Evolutionary conservation across 1,139 yeast genomes (phyloP), one percentile per base, ranked within the genome.

Genomic region (Candida sanyaensis): DNA sequence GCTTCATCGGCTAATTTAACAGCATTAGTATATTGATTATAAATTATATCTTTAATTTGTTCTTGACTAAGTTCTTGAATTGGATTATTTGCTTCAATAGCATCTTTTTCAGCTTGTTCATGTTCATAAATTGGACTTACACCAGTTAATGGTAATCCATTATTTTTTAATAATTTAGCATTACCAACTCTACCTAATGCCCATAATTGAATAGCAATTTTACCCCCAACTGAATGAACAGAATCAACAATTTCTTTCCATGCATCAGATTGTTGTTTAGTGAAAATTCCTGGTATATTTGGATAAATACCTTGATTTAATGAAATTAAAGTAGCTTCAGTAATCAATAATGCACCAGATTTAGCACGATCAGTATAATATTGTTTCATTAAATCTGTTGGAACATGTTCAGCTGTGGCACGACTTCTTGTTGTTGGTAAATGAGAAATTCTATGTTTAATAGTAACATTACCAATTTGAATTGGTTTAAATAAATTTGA

Each of bases 351-450:
- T 1, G 84, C 69, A 6, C 89, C 89, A 47, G 64, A 57, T 43
- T 64, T 55, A 6, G 87, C 71, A 54, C 90, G 71, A 55, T 78
- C 78, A 3, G 61, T 69, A 56, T 86, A 86, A 62, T 84, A 81
- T 49, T 73, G 65, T 13, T 64, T 63, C 52, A 71, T 68, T 32
- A 77, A 62, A 45, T 80, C 78, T 1, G 77, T 72, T n/a, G 86
- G 82, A 30, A 71, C 67, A 49, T 65, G 66, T 8, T 41, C 88
- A 37, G 70, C 71, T 8, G 62, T 52, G 29, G 80, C 76, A 61
- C 86, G 73, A 55, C 60, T 63, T 65, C 86, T 71, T 10, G 88
- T 81, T 49, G 80, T 68, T 27, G 88, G 88, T 6, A 86, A 76
- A 58, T 71, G 63, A 1, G 69, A 81, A 17, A 82, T 58, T 51